Conservation (phyloP, 2,329 filamentous ascomycete species). For the Pyrenophora tritici-repentis region DNA sequence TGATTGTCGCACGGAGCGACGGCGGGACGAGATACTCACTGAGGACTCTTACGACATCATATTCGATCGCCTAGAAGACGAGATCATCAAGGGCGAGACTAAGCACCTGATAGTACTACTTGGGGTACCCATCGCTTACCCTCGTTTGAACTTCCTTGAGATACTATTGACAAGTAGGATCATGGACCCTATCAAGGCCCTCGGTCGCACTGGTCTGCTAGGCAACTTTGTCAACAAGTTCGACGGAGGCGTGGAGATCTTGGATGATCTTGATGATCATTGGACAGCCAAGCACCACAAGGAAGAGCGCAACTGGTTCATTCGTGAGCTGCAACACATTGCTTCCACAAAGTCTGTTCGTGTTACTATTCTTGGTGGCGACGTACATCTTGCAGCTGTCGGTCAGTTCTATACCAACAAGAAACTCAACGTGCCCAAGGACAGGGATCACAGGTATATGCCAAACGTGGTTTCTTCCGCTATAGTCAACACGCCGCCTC, state of each 20-base stretch:
- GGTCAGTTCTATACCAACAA: slow-evolving; percentile 95
- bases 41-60: slow-evolving; percentile 84
- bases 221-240: slow-evolving; percentile 84
- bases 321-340: slow-evolving; percentile 90
- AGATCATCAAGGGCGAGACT: slow-evolving; percentile 81
- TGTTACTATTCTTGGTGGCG: slow-evolving; percentile 89
- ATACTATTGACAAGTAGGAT: slow-evolving; percentile 78
- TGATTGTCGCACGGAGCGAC: slow-evolving; percentile 90
- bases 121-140: slow-evolving; percentile 66
- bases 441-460: slow-evolving; percentile 95
- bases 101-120: slow-evolving; percentile 89
- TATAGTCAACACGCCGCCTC: slow-evolving; percentile 89
- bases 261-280: slow-evolving; percentile 92
- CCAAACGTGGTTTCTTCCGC: slow-evolving; percentile 92
- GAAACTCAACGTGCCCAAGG: slow-evolving; percentile 73
- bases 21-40: slow-evolving; percentile 77
- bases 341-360: slow-evolving; percentile 91
- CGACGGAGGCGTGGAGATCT: slow-evolving; percentile 87
- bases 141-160: slow-evolving; percentile 61
- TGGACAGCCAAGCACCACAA: slow-evolving; percentile 98
- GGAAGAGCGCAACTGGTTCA: slow-evolving; percentile 79
- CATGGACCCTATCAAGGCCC: slow-evolving; percentile 86
- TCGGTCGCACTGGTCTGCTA: slow-evolving; percentile 80
- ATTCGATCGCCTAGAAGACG: slow-evolving; percentile 80
- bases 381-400: slow-evolving; percentile 89